Percentiles rank a stretch among this genome's conserved stretches.
These are phyloP conservation scores for Asclepias syriaca DNA, from an alignment of 257 asterid genomes.

Conservation along the genomic window DNA sequence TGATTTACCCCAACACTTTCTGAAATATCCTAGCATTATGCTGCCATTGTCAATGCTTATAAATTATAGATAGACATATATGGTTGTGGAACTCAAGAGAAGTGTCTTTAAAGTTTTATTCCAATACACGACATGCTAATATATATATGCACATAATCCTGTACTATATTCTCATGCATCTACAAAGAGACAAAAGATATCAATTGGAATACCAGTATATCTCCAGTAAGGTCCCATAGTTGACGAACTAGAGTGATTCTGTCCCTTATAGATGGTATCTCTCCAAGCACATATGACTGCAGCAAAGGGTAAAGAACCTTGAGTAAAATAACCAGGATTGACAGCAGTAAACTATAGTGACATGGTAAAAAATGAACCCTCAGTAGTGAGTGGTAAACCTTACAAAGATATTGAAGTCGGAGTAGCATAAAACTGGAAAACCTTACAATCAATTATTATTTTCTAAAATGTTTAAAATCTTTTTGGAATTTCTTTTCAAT, in stretches of 20 bases:
- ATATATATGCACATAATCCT: too few species aligned
- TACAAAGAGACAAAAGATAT: not conserved
- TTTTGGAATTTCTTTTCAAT: not conserved
- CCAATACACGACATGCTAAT: not conserved
- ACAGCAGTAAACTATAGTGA: not conserved
- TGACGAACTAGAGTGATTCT: conserved; percentile 88
- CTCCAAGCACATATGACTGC: conserved; percentile 96
- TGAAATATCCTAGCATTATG: not conserved
- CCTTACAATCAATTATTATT: not conserved
- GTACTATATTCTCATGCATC: not conserved
- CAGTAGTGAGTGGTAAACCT: not conserved
- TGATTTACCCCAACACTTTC: not conserved
- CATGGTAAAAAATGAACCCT: not conserved
- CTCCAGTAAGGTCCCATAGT: conserved; percentile 88
- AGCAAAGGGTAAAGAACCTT: conserved; percentile 19
- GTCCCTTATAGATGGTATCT: conserved; percentile 86
- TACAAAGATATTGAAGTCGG: not conserved
- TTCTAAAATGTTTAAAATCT: not conserved
- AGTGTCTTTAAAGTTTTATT: not conserved
- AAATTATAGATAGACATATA: not conserved
- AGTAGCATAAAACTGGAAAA: not conserved
- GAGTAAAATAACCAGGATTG: not conserved
- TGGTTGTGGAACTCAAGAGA: not conserved
- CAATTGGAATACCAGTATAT: conserved; percentile 57
- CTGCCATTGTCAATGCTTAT: not conserved